Evolutionary conservation across 148 eudicot genomes (phyloP), one percentile per base, ranked within the genome.

Genomic region (Talinum fruticosum): DNA sequence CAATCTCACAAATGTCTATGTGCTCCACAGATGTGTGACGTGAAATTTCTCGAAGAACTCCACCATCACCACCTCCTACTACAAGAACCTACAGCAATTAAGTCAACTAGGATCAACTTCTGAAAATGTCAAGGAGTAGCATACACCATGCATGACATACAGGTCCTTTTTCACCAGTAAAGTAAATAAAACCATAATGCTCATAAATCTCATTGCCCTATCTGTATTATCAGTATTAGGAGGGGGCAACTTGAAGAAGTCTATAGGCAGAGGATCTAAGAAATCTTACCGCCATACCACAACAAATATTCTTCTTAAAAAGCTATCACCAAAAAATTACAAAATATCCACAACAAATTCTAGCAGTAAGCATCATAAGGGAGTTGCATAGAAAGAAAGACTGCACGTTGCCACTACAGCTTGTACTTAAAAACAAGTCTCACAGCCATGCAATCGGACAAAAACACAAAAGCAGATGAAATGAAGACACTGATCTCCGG

Each of bases 1-100:
- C 99, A 47, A 95, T 95, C 86, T 95, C 97, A 86, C 99, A 95
- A 57, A 95, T 95, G 82, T 95, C 97, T 78, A 96, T 91, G 45
- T 78, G 82, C 82, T 93, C 94, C 84, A 93, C 99, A 74, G 99
- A 96, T 62, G 80, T 84, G 82, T 96, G 97, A 64, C 99, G 99
- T 78, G 87, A 75, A 77, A 96, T 89, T 86, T 96, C 99, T 80
- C 99, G 86, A 76, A 96, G 94, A 79, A 96, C 99, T 70, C 99
- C 99, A 76, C 99, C 99, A 82, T 96, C 99, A 83, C 99, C 99
- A 73, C 99, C 99, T 78, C 99, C 99, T 24, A 96, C 99, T 32
- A 96, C 97, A 77, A 96, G 88, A 79, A 96, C 97, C 99, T 96
- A 87, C 89, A 86, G 34, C 23, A 72, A 23, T 2, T 24, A 29